A percentile compares a stretch with the other conserved stretches of the same genome.
phyloP scores from a whole-genome alignment of 805 yeast species.

The Wickerhamia fluorescens region DNA sequence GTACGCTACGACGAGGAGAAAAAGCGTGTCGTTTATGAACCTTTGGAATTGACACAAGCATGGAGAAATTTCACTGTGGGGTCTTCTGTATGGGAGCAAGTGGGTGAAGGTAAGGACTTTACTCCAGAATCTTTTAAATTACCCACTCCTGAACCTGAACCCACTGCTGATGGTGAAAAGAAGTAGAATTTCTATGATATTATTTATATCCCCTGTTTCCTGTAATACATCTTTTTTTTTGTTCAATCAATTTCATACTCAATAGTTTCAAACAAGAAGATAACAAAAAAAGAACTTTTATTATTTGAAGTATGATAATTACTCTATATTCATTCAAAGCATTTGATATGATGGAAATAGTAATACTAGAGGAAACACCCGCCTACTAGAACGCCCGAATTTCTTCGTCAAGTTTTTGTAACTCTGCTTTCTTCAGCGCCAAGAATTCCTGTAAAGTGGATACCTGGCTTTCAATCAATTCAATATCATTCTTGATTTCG shows the following conservation, averaged over 20 bases:
- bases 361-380: no score
- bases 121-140: slow-evolving; percentile 77
- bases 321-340: no score
- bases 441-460: slow-evolving; percentile 63
- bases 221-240: no score
- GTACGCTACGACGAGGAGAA: slow-evolving; percentile 87
- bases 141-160: slow-evolving; percentile 77
- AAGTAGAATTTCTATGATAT: slow-evolving; percentile 16
- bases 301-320: no score
- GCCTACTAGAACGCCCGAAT: slow-evolving; percentile 18
- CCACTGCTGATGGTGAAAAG: slow-evolving; percentile 30
- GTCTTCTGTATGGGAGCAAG: slow-evolving; percentile 86
- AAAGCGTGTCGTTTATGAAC: slow-evolving; percentile 84
- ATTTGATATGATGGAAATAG: no score
- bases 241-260: no score
- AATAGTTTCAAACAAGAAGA: no score
- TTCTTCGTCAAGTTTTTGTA: slow-evolving; percentile 41
- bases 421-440: slow-evolving; percentile 52
- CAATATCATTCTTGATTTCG: slow-evolving; percentile 55
- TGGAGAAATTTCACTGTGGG: slow-evolving; percentile 88
- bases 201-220: slow-evolving; percentile 3
- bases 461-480: slow-evolving; percentile 72
- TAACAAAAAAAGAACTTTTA: no score
- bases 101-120: slow-evolving; percentile 77
- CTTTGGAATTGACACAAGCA: slow-evolving; percentile 85